phyloP scores from a whole-genome alignment of 305 asterid species.

The Fraxinus dipetala region DNA sequence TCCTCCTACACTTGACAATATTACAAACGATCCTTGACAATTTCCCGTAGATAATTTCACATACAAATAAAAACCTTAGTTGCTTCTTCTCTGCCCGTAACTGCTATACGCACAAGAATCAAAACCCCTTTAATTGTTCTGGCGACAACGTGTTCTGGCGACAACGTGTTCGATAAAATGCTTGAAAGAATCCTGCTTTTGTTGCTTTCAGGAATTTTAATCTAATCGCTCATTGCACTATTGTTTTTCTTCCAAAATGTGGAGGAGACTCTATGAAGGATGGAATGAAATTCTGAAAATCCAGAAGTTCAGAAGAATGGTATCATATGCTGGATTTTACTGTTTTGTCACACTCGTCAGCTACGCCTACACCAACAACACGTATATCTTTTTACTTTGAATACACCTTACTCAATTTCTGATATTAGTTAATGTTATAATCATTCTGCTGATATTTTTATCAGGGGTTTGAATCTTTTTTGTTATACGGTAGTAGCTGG shows the following conservation, averaged over 20 bases:
- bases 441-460: background rate
- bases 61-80: background rate
- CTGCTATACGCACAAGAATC: background rate
- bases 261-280: slow-evolving; percentile 48
- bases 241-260: slow-evolving; percentile 22
- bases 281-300: slow-evolving; percentile 69
- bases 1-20: background rate
- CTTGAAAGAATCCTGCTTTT: slow-evolving; percentile 15
- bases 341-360: slow-evolving; percentile 53
- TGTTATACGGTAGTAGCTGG: background rate
- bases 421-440: background rate
- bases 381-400: slow-evolving; percentile 44
- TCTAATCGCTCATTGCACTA: background rate
- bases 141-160: background rate
- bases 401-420: background rate
- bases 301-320: slow-evolving; percentile 80
- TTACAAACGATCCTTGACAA: background rate
- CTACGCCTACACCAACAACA: slow-evolving; percentile 74
- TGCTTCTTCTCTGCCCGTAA: background rate
- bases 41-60: background rate
- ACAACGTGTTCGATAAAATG: slow-evolving; percentile 25
- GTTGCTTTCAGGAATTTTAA: background rate
- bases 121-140: background rate
- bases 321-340: slow-evolving; percentile 73
- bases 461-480: background rate